These are phyloP conservation scores for Salix exigua DNA, from an alignment of 345 rosid species.

Conservation along the genomic window DNA sequence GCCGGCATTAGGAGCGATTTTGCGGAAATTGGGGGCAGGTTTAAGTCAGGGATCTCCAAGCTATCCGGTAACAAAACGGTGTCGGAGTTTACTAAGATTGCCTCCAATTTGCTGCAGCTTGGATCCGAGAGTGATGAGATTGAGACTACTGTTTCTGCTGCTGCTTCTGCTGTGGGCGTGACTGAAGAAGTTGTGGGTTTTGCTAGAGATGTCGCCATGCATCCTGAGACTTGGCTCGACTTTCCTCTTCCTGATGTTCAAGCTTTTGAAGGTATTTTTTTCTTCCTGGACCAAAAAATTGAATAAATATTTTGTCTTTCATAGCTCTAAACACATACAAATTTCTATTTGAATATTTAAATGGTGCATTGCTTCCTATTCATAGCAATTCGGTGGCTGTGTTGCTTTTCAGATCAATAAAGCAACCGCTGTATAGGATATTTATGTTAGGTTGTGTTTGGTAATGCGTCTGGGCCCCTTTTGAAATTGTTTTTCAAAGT, in stretches of 20 bases:
- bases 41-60: slow-evolving; percentile 60
- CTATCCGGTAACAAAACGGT: slow-evolving; percentile 54
- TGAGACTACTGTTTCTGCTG: slow-evolving; percentile 32
- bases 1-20: slow-evolving; percentile 62
- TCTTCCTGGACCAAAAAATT: not conserved
- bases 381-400: not conserved
- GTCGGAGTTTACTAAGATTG: slow-evolving; percentile 65
- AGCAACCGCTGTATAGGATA: not conserved
- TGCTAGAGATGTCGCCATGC: slow-evolving; percentile 78
- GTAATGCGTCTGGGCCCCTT: not conserved
- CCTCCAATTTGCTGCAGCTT: slow-evolving; percentile 51
- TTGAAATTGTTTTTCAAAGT: not conserved
- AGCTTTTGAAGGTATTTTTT: slow-evolving; percentile 58
- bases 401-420: not conserved
- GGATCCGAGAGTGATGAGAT: slow-evolving; percentile 48
- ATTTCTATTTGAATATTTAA: too few relatives aligned
- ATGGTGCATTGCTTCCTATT: not conserved
- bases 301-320: not conserved
- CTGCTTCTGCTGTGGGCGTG: slow-evolving; percentile 44
- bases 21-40: slow-evolving; percentile 59
- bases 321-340: not conserved
- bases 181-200: slow-evolving; percentile 79
- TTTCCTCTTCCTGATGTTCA: slow-evolving; percentile 68
- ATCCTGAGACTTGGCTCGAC: slow-evolving; percentile 94
- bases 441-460: not conserved